Conservation (phyloP, 2,329 filamentous ascomycete genomes). For the Neospermospora avenae region DNA sequence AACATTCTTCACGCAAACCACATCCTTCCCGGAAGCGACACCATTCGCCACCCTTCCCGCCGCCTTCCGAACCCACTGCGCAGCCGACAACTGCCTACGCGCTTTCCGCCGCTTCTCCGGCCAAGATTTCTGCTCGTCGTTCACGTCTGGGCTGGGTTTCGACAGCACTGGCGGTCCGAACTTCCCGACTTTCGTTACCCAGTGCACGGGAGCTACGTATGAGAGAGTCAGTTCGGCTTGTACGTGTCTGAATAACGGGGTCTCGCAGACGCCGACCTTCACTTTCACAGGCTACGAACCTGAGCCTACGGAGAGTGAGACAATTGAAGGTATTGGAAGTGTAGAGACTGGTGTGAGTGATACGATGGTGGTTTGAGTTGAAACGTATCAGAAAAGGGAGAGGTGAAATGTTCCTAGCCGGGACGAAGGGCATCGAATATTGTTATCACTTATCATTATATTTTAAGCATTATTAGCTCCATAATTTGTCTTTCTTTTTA, state of each 20-base stretch:
- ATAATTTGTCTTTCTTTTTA: neutral
- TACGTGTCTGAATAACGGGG: constrained; percentile 7
- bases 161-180: neutral
- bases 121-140: constrained; percentile 7
- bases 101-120: constrained; percentile 11
- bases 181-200: constrained; percentile 4
- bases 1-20: neutral
- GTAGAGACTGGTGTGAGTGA: neutral
- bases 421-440: neutral
- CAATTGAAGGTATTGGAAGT: neutral
- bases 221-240: constrained; percentile 10
- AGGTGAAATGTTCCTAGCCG: neutral
- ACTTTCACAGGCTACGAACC: neutral
- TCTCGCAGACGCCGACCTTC: neutral
- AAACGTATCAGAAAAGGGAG: neutral
- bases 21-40: neutral
- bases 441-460: neutral
- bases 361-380: neutral
- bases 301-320: neutral
- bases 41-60: neutral
- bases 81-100: constrained; percentile 17
- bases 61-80: constrained; percentile 2
- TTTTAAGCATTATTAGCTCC: neutral
- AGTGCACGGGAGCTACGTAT: neutral
- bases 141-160: neutral